Evolutionary conservation across 352 stramenopile genomes (phyloP).

Genomic region (Pythium scleroteichum): DNA sequence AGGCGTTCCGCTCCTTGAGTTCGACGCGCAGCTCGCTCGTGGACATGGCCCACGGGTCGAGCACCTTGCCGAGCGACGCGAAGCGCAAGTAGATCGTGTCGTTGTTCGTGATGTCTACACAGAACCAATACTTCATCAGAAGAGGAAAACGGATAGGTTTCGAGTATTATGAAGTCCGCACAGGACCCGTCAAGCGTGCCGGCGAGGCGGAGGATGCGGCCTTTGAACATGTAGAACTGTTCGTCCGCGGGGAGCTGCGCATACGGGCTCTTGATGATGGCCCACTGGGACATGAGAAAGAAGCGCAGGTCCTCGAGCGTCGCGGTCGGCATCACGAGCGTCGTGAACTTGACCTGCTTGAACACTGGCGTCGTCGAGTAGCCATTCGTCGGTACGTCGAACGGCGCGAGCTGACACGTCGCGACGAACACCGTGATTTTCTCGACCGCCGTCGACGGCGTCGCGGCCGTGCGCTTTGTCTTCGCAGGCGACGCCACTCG

Average conservation of each 20-base stretch:
- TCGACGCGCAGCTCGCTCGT: slow-evolving; percentile 69
- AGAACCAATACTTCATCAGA: not conserved
- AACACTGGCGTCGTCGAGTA: slow-evolving; percentile 28
- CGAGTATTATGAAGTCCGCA: slow-evolving; percentile 33
- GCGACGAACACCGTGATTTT: slow-evolving; percentile 61
- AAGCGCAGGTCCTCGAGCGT: slow-evolving; percentile 49
- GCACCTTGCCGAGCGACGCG: slow-evolving; percentile 59
- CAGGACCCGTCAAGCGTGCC: slow-evolving; percentile 64
- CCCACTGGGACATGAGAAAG: slow-evolving; percentile 66
- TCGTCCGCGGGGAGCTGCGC: slow-evolving; percentile 39
- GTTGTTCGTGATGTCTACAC: slow-evolving; percentile 61
- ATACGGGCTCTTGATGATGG: slow-evolving; percentile 59
- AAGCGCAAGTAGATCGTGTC: slow-evolving; percentile 79
- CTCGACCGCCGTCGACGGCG: not conserved
- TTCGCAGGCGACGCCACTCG: slow-evolving; percentile 4
- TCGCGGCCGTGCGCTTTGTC: slow-evolving; percentile 1
- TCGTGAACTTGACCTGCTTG: slow-evolving; percentile 59
- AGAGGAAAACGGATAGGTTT: too few species aligned
- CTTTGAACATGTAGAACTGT: slow-evolving; percentile 79
- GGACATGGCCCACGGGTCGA: slow-evolving; percentile 74
- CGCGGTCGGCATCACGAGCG: slow-evolving; percentile 40
- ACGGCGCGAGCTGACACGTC: slow-evolving; percentile 49
- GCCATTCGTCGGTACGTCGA: slow-evolving; percentile 7
- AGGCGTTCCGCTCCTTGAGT: slow-evolving; percentile 54
- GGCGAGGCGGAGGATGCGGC: slow-evolving; percentile 60